Evolutionary conservation across 495 filamentous ascomycete genomes (phyloP), one percentile per base, ranked within the genome.

Genomic region (Schizothecium vesticola): DNA sequence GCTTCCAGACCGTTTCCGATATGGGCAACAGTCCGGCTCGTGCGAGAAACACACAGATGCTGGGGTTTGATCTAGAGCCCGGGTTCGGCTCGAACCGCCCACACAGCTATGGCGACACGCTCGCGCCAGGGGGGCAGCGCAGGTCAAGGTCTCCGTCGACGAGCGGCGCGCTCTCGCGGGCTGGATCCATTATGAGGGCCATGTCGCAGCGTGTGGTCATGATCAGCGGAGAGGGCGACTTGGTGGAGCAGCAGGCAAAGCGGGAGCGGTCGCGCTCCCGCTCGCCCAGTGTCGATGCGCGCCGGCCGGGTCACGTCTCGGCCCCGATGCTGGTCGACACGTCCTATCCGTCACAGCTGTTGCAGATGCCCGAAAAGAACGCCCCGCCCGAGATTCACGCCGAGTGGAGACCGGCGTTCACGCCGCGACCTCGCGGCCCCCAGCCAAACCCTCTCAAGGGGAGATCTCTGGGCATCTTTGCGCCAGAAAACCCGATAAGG

Each of bases 131-230:
- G 36, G 81, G 82, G 28, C 72, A 76, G 51, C 77, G 77, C 31
- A 73, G 83, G 67, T 97, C 94, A 5, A 80, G 85, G 58, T 79
- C 81, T 28, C 75, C 82, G 26, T 80, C 86, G 10, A 86, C 87
- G 12, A 84, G 83, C 61, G 86, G 89, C 56, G 88, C 92, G 43
- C 77, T 96, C 64, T 85, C 86, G 23, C 83, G 92, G 71, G 92
- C 95, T 65, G 91, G 93, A 33, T 96, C 94, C 4, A 95, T 98
- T 73, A 89, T 99, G 78, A 91, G 93, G 71, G 93, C 93, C 71
- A 96, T 98, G 88, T 97, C 96, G 22, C 93, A 97, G 79, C 93
- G 95, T 78, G 93, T 99, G 66, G 95, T 98, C 73, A 97, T 97
- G 76, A 83, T 99, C 67, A 96, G 94, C 80, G 96, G 95, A 74